Conservation (phyloP, 805 yeast species). For the Candida silvicultrix region DNA sequence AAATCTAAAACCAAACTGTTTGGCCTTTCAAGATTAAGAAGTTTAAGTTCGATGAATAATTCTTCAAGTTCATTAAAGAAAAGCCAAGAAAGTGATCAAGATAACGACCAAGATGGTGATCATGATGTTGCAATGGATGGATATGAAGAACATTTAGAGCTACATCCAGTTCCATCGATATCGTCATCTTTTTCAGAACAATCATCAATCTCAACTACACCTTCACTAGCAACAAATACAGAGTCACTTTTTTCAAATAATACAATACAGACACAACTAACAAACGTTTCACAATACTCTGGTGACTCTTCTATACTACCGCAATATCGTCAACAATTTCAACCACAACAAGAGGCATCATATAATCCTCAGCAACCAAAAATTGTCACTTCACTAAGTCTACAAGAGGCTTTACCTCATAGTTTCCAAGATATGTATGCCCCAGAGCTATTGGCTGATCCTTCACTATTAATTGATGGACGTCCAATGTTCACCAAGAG, state of each 20-base stretch:
- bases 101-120: conserved; percentile 4
- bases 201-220: conserved; percentile 1
- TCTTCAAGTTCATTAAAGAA: not conserved
- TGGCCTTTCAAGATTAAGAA: not conserved
- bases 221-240: not conserved
- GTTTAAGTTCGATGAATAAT: not conserved
- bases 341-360: conserved; percentile 3
- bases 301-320: not conserved
- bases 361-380: conserved; percentile 1
- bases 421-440: conserved; percentile 51
- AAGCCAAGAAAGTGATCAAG: not conserved
- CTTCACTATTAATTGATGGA: conserved; percentile 42
- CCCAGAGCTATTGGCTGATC: conserved; percentile 44
- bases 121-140: conserved; percentile 14
- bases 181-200: conserved; percentile 7
- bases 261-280: conserved; percentile 10
- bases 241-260: conserved; percentile 1
- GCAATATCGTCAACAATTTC: conserved; percentile 1
- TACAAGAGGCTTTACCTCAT: conserved; percentile 48
- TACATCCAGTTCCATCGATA: conserved; percentile 20
- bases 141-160: not conserved
- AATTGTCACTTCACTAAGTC: conserved; percentile 17
- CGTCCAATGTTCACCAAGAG: conserved; percentile 60
- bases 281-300: conserved; percentile 13
- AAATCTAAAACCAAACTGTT: not conserved